Percentiles rank a stretch among this genome's conserved stretches.
Evolutionary conservation across 1,284 basidiomycete genomes (phyloP).

Genomic region (Peniophora sp.): DNA sequence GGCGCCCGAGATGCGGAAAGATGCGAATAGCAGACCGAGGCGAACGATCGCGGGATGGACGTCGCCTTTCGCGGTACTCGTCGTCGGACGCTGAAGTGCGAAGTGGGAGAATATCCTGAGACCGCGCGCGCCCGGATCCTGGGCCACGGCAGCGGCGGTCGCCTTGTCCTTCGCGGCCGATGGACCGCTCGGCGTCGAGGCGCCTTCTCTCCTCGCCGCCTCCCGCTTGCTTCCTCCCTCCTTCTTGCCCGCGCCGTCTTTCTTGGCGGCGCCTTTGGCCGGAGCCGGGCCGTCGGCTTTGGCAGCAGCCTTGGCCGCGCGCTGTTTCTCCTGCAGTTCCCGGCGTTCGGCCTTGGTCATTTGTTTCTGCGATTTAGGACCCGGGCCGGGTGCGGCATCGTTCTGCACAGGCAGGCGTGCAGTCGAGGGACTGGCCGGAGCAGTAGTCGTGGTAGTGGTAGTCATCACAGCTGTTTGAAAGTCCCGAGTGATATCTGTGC

Average conservation of each 20-base stretch:
- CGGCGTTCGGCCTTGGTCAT: slow-evolving; percentile 76
- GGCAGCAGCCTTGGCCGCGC: slow-evolving; percentile 57
- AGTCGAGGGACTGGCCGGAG: not conserved
- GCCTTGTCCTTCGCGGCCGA: not conserved
- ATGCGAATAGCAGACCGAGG: slow-evolving; percentile 75
- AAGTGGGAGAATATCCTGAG: slow-evolving; percentile 79
- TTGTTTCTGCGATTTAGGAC: slow-evolving; percentile 45
- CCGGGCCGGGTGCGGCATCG: not conserved
- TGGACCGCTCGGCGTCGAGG: not conserved
- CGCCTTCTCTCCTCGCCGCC: not conserved
- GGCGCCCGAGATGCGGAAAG: slow-evolving; percentile 81
- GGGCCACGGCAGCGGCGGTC: slow-evolving; percentile 13
- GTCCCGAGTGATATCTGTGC: too few relatives aligned
- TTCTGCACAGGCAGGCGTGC: slow-evolving; percentile 2
- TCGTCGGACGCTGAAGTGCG: slow-evolving; percentile 58
- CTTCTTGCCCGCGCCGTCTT: not conserved
- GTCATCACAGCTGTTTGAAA: too few relatives aligned
- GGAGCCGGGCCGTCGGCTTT: slow-evolving; percentile 14
- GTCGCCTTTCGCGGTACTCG: slow-evolving; percentile 56
- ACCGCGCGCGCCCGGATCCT: slow-evolving; percentile 39
- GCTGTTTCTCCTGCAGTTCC: slow-evolving; percentile 72
- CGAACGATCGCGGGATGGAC: slow-evolving; percentile 77
- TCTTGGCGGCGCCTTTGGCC: slow-evolving; percentile 8
- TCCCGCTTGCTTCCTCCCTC: not conserved
- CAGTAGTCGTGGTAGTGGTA: too few relatives aligned